A percentile compares a stretch with the other conserved stretches of the same genome.
phyloP scores from a whole-genome alignment of 306 rosid species.

The Arachis hypogaea region DNA sequence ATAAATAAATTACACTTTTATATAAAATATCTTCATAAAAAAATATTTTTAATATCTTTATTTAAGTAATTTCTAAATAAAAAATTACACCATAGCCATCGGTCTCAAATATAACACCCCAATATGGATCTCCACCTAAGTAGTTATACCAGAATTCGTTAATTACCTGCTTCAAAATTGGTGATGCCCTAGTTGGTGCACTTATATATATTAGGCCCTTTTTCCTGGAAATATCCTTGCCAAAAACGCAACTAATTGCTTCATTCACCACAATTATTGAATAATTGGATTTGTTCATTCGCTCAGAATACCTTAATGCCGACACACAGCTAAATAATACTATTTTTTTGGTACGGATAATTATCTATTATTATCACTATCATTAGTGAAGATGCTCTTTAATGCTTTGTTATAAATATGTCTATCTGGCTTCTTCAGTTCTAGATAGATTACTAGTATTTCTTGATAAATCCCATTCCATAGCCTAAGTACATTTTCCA shows the following conservation, averaged over 20 bases:
- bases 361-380: background rate
- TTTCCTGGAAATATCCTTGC: conserved; percentile 29
- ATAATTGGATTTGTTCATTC: background rate
- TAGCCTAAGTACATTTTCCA: conserved; percentile 6
- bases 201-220: conserved; percentile 24
- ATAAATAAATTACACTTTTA: too few species aligned
- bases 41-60: too few species aligned
- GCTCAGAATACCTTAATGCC: conserved; percentile 4
- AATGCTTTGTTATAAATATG: conserved; percentile 27
- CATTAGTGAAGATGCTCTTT: conserved; percentile 23
- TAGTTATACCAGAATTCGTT: conserved; percentile 6
- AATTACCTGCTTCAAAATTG: too few species aligned
- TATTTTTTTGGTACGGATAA: background rate
- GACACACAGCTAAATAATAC: conserved; percentile 13
- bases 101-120: background rate
- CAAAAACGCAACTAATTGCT: conserved; percentile 22
- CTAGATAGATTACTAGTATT: background rate
- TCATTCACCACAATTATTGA: background rate
- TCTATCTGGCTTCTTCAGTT: conserved; percentile 28
- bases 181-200: conserved; percentile 33
- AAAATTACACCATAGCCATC: conserved; percentile 25
- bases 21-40: too few species aligned
- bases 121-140: conserved; percentile 36
- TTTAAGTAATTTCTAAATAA: background rate
- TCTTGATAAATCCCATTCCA: conserved; percentile 20